A percentile compares a stretch with the other conserved stretches of the same genome.
Evolutionary conservation across 148 eudicot species (phyloP).

Genomic region (Bassia scoparia): DNA sequence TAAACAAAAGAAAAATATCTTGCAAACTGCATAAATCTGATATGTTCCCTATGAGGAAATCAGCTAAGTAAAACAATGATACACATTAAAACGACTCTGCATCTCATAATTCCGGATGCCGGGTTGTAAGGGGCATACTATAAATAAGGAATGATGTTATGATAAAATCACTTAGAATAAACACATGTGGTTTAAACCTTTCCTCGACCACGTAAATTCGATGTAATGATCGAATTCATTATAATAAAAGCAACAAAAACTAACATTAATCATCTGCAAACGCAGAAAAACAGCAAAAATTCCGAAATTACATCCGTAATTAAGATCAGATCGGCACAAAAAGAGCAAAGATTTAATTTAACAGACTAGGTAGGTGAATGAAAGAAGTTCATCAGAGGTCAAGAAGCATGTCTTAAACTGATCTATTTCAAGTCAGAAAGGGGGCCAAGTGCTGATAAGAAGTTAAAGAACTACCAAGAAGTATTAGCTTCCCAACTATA

Average conservation of each 20-base stretch:
- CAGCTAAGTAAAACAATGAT: neutral
- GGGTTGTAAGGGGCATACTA: neutral
- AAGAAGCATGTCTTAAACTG: neutral
- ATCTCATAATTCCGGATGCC: neutral
- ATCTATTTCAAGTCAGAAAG: slow-evolving; percentile 5
- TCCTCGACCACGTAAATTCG: neutral
- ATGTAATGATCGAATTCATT: neutral
- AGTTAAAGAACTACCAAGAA: neutral
- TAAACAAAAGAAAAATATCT: neutral
- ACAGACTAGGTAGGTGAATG: slow-evolving; percentile 6
- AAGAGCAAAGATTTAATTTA: neutral
- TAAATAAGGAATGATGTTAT: no score
- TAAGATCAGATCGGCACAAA: slow-evolving; percentile 1
- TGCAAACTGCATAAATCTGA: neutral
- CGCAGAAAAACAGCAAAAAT: neutral
- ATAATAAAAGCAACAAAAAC: neutral
- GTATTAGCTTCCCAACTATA: slow-evolving; percentile 22
- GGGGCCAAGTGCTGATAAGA: slow-evolving; percentile 17
- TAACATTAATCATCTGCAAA: neutral
- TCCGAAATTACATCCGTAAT: neutral
- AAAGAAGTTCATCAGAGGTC: slow-evolving; percentile 7
- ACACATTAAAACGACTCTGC: neutral
- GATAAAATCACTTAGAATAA: no score
- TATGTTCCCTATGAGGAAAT: slow-evolving; percentile 12
- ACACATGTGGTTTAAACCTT: no score